Conservation (phyloP, 306 rosid genomes). For the Acmispon strigosus region DNA sequence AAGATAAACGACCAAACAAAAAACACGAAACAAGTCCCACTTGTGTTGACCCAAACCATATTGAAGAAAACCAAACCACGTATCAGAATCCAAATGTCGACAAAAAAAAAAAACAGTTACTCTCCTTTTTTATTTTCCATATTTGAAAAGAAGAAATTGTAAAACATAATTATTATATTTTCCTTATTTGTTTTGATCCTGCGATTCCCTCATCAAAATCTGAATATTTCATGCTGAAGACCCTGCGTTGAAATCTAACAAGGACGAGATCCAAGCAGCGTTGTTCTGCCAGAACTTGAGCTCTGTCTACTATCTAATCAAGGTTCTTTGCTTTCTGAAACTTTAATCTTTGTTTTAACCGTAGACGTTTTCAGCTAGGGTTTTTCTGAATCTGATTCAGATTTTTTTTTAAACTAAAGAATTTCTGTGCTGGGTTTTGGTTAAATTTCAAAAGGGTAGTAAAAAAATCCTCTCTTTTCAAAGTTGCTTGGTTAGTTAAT, state of each 20-base stretch:
- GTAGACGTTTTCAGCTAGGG: constrained; percentile 5
- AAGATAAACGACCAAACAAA: too few species aligned
- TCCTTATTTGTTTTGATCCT: neutral
- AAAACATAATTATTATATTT: neutral
- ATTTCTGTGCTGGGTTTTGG: neutral
- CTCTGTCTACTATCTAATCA: neutral
- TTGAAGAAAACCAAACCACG: too few species aligned
- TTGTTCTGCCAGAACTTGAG: neutral
- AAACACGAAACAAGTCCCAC: too few species aligned
- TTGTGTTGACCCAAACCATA: too few species aligned
- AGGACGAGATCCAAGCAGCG: neutral
- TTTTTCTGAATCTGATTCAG: constrained; percentile 12
- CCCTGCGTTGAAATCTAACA: constrained; percentile 19
- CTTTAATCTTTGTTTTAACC: neutral
- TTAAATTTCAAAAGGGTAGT: neutral
- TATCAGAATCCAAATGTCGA: too few species aligned
- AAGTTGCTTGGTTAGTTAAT: neutral
- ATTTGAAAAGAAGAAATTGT: too few species aligned
- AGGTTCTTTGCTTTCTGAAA: constrained; percentile 7
- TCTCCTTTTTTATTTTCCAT: too few species aligned
- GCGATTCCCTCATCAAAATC: neutral
- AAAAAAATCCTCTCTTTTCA: neutral
- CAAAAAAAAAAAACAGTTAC: too few species aligned
- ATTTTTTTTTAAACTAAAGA: neutral
- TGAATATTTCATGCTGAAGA: neutral